A percentile compares a stretch with the other conserved stretches of the same genome.
phyloP scores from a whole-genome alignment of 306 rosid species.

The Lablab purpureus region DNA sequence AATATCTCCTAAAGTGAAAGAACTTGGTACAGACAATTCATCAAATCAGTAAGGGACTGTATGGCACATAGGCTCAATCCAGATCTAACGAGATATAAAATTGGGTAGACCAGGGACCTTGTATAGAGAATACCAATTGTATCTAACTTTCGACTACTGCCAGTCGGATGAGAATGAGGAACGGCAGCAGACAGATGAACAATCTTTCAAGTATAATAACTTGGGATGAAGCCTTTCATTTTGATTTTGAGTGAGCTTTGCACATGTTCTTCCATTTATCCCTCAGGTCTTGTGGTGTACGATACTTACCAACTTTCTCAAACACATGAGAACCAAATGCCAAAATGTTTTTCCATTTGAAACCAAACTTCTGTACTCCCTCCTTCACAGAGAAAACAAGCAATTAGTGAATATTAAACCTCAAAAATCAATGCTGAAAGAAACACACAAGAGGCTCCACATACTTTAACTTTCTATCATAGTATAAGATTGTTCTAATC shows the following conservation, averaged over 20 bases:
- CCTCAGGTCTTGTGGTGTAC: conserved; percentile 61
- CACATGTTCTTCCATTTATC: conserved; percentile 76
- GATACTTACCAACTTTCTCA: conserved; percentile 41
- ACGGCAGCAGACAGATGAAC: conserved; percentile 2
- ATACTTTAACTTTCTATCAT: conserved; percentile 23
- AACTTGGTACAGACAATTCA: not conserved
- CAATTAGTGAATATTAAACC: conserved; percentile 27
- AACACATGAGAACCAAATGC: conserved; percentile 66
- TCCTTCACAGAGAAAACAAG: conserved; percentile 55
- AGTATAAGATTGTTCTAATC: conserved; percentile 19
- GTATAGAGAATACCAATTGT: not conserved
- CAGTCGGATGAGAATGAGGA: not conserved
- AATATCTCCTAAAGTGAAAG: not conserved
- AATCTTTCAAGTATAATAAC: not conserved
- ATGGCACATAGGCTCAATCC: not conserved
- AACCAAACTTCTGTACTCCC: conserved; percentile 58
- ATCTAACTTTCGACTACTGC: not conserved
- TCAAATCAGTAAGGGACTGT: not conserved
- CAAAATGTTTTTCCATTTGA: conserved; percentile 65
- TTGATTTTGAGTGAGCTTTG: conserved; percentile 44
- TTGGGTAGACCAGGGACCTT: not conserved
- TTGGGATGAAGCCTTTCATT: conserved; percentile 29
- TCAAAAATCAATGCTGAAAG: conserved; percentile 22
- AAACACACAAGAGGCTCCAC: conserved; percentile 18
- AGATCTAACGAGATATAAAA: not conserved